Percentiles rank a stretch among this genome's conserved stretches.
Evolutionary conservation across 2,329 filamentous ascomycete genomes (phyloP).

Genomic region (Cladosporium sp.): DNA sequence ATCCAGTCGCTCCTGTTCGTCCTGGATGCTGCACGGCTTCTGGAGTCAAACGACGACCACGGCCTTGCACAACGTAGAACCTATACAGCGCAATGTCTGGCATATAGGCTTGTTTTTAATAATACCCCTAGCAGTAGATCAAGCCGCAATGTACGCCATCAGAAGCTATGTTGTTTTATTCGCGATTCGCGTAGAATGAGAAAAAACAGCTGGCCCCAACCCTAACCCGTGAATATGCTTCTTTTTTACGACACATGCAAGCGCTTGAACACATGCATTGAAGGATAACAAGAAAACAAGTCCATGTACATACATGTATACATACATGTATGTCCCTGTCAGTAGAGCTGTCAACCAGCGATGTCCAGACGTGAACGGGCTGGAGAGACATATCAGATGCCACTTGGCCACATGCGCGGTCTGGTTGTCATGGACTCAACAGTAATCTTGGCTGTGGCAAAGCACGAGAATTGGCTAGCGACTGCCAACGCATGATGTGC

Average conservation of each 20-base stretch:
- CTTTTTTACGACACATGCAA: no score
- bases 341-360: not conserved
- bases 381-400: not conserved
- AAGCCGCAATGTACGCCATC: not conserved
- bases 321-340: no score
- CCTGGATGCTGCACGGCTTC: not conserved
- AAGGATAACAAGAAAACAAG: not conserved
- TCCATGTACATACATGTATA: not conserved
- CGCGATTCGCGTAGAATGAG: not conserved
- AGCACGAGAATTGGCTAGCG: not conserved
- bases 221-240: not conserved
- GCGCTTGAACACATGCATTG: not conserved
- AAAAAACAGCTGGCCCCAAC: not conserved
- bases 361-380: not conserved
- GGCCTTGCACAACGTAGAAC: not conserved
- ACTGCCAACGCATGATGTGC: not conserved
- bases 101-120: not conserved
- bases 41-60: not conserved
- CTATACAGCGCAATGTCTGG: not conserved
- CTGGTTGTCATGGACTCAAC: not conserved
- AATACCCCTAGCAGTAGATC: not conserved
- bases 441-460: not conserved
- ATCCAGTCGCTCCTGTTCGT: not conserved
- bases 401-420: not conserved
- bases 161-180: not conserved